Evolutionary conservation across 163 green algal species (phyloP).

Genomic region (Prototheca wickerhamii): DNA sequence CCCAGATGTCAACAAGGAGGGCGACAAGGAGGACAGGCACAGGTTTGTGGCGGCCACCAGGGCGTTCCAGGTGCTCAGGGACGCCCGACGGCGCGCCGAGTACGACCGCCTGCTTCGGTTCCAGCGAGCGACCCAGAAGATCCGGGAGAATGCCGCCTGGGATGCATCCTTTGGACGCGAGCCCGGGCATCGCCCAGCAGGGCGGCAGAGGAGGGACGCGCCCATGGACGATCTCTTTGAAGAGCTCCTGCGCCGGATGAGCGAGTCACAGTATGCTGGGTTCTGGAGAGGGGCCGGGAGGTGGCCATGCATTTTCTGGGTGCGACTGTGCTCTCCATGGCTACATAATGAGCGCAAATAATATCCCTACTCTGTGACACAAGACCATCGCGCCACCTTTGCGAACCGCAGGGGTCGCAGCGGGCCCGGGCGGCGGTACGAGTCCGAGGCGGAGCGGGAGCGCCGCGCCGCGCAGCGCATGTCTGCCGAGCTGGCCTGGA

Average conservation of each 20-base stretch:
- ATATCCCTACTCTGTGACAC: too few relatives aligned
- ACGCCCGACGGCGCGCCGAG: conserved; percentile 17
- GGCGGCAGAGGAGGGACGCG: neutral
- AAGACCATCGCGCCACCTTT: too few relatives aligned
- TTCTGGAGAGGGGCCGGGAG: neutral
- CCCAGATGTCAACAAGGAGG: conserved; percentile 16
- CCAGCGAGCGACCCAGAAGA: neutral
- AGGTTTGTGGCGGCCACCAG: conserved; percentile 33
- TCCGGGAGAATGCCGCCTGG: neutral
- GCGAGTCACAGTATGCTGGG: neutral
- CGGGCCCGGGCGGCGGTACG: conserved; percentile 10
- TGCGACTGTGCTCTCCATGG: too few relatives aligned
- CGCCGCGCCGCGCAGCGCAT: conserved; percentile 8
- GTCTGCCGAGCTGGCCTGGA: conserved; percentile 11
- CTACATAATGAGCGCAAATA: too few relatives aligned
- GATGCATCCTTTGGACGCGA: neutral
- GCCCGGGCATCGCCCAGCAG: neutral
- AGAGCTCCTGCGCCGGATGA: conserved; percentile 18
- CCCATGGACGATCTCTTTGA: conserved; percentile 21
- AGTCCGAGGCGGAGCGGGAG: conserved; percentile 3
- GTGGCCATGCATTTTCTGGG: too few relatives aligned
- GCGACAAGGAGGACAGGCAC: neutral
- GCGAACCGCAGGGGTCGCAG: too few relatives aligned
- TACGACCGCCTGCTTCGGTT: conserved; percentile 32
- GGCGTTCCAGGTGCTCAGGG: conserved; percentile 41